Evolutionary conservation across 768 basidiomycete species (phyloP).

Genomic region (Solioccasus polychromus): DNA sequence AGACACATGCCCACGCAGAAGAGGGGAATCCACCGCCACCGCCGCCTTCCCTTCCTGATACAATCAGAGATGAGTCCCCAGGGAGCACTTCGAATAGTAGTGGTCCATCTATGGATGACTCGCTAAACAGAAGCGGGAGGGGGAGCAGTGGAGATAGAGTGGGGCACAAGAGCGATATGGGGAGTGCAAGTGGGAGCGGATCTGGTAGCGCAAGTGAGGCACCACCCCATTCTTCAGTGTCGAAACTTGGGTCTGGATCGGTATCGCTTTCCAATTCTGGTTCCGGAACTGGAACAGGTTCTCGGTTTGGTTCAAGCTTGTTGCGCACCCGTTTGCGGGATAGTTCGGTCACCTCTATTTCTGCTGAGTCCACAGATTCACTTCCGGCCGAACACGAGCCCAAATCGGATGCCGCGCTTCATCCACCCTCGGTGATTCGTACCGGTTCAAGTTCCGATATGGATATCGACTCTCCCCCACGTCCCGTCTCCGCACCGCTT

Average conservation of each 20-base stretch:
- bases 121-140: constrained; percentile 14
- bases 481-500: constrained; percentile 18
- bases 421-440: constrained; percentile 8
- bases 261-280: constrained; percentile 24
- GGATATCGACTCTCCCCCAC: constrained; percentile 25
- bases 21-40: constrained; percentile 4
- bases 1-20: constrained; percentile 19
- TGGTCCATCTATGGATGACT: constrained; percentile 26
- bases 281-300: constrained; percentile 22
- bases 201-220: constrained; percentile 7
- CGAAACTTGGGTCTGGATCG: constrained; percentile 20
- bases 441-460: constrained; percentile 17
- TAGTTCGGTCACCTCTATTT: constrained; percentile 32
- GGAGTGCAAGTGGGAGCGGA: constrained; percentile 14
- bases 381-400: constrained; percentile 1
- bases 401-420: constrained; percentile 5
- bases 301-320: constrained; percentile 23
- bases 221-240: constrained; percentile 15
- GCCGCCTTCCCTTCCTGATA: constrained; percentile 3
- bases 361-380: constrained; percentile 21
- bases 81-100: constrained; percentile 26
- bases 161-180: constrained; percentile 8
- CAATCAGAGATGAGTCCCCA: constrained; percentile 23
- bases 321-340: constrained; percentile 23
- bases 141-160: constrained; percentile 2